phyloP scores from a whole-genome alignment of 1,284 basidiomycete genomes.

The Microbotryum violaceum region DNA sequence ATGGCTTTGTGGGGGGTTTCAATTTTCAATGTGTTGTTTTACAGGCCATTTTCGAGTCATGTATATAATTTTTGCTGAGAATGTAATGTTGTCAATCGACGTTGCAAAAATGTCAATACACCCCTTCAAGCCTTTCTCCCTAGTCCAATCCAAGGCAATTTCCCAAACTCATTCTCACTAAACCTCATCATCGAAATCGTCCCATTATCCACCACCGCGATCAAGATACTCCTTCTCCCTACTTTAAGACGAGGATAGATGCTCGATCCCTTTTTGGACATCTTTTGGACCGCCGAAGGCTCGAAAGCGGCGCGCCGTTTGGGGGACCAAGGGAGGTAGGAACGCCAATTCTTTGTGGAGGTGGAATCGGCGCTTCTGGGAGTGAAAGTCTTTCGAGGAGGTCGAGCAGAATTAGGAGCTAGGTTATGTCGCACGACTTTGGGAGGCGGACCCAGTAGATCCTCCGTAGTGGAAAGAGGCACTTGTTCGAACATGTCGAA shows the following conservation, averaged over 20 bases:
- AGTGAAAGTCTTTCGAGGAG: not conserved
- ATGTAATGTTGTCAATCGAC: too few species aligned
- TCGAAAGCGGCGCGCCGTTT: not conserved
- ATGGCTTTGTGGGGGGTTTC: too few species aligned
- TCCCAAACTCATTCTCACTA: constrained; percentile 73
- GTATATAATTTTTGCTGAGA: too few species aligned
- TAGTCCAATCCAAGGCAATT: constrained; percentile 50
- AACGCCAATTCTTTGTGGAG: constrained; percentile 27
- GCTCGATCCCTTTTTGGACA: constrained; percentile 13
- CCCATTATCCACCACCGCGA: constrained; percentile 84
- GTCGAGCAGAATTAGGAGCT: not conserved
- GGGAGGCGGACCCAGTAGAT: constrained; percentile 6
- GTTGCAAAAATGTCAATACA: not conserved
- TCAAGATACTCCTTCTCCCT: constrained; percentile 73
- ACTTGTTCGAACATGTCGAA: constrained; percentile 55
- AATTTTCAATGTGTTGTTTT: too few species aligned
- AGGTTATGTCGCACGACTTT: not conserved
- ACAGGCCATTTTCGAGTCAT: too few species aligned
- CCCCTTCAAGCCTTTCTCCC: constrained; percentile 3
- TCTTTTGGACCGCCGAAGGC: not conserved
- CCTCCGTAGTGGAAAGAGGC: constrained; percentile 40
- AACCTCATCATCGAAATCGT: constrained; percentile 84
- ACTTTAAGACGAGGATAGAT: constrained; percentile 55
- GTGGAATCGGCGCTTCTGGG: not conserved
- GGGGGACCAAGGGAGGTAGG: not conserved